Base-by-base conservation (phyloP, 495 filamentous ascomycete genomes). In the Daldinia caldariorum region DNA sequence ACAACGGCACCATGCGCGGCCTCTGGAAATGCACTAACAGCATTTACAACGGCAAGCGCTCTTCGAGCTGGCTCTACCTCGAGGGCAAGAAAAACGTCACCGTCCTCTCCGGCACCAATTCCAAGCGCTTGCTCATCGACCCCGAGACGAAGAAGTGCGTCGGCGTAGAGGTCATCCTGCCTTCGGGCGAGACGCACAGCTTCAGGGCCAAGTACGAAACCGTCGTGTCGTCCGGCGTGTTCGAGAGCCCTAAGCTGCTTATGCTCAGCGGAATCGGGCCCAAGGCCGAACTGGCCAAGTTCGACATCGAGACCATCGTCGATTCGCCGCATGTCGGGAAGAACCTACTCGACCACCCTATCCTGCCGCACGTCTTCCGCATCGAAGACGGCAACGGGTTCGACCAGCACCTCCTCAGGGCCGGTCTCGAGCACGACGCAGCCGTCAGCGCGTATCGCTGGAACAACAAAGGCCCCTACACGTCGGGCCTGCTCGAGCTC, bases 191-290 rank as follows among this genome's bases (percentile, higher is more conserved):
- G 72, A 59, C 74, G 76, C 77, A 80, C 62, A 57, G 75, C 29
- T 77, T 81, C 68, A 58, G 63, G 8, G 83, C 87, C 20, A 79
- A 77, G 20, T 81, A 84, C 61, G 89, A 91, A 53, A 82, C 89
- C 35, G 84, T 90, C 49, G 70, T 90, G 26, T 84, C 82, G 5
- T 79, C 80, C 26, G 89, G 89, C 8, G 82, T 87, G 0, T 80
- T 88, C 51, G 85, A 90, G 67, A 81, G 81, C 5, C 88, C 89
- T 0, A 85, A 88, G 64, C 78, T 90, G 50, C 82, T 90, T 6
- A 85, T 89, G 83, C 83, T 88, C 18, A 88, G 85, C 16, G 89
- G 88, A 12, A 86, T 91, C 56, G 88, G 88, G 4, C 85, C 87
- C 3, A 72, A 79, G 10, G 69, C 72, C 0, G 79, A 86, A 7